Evolutionary conservation across 129 eudicot genomes (phyloP), one percentile per base, ranked within the genome.

Genomic region (Silybum marianum): DNA sequence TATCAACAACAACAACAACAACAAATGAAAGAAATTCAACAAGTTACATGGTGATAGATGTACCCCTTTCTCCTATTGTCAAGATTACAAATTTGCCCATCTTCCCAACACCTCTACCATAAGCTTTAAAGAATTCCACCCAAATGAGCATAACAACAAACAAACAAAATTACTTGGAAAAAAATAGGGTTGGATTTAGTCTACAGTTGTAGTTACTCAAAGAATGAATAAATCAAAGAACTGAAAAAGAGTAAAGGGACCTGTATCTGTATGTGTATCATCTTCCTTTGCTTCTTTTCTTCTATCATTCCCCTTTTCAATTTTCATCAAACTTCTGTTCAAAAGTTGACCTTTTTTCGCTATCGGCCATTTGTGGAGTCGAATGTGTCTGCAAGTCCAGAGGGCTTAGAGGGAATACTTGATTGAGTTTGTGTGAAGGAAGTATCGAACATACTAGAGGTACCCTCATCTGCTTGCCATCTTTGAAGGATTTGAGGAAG

Each of bases 401-500:
- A 71, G 60, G 83, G 80, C 74, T 82, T 79, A 46, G 80, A 34
- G 4, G 84, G 87, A 16, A 77, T 74, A 58, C 91, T 81, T 25
- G 87, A 24, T 34, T 76, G 76, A 3, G 87, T 72, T 28, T 77
- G 78, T 6, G 30, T 69, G 54, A 71, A 76, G 0, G 85, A 69
- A 46, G 80, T 78, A 44, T 76, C 84, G 10, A 74, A 71, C 86
- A 86, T 77, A 28, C 71, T 80, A 7, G 90, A 72, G 6, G 90
- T 84, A 14, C 84, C 89, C 81, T 89, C 93, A 74, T 76, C 67
- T n/a, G 80, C 85, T 82, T 86, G 71, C 90, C 86, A 82, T 77
- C 88, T 80, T 71, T 84, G 78, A 82, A 91, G 39, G n/a, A 71
- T 82, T 23, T 87, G 84, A 9, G 90, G 88, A 25, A 91, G 91